A percentile compares a stretch with the other conserved stretches of the same genome.
These are phyloP conservation scores for Neocatenulostroma microsporum DNA, from an alignment of 2,329 filamentous ascomycete genomes.

Conservation along the genomic window DNA sequence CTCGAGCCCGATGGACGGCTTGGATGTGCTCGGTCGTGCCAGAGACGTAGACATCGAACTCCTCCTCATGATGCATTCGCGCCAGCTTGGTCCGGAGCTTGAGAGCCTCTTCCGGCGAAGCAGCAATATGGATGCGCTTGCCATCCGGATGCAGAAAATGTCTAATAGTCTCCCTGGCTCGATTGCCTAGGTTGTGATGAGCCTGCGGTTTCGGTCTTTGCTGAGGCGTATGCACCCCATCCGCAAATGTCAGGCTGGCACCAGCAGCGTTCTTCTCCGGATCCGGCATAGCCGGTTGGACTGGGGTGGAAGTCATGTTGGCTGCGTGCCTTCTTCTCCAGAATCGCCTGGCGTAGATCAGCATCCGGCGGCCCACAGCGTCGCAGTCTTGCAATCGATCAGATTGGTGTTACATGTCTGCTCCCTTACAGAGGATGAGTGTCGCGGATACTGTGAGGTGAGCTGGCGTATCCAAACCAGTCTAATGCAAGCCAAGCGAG, in stretches of 20 bases:
- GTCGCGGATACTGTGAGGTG: neutral
- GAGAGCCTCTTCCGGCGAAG: constrained; percentile 49
- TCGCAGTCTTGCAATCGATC: neutral
- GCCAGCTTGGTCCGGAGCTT: constrained; percentile 40
- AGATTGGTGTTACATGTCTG: neutral
- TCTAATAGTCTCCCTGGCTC: constrained; percentile 36
- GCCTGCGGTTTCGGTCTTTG: constrained; percentile 1
- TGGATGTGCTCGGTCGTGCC: constrained; percentile 47
- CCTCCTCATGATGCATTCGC: constrained; percentile 29
- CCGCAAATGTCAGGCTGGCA: neutral
- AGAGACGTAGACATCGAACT: constrained; percentile 51
- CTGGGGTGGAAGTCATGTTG: neutral
- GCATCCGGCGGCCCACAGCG: too few relatives aligned
- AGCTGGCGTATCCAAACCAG: too few relatives aligned
- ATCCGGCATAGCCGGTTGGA: neutral
- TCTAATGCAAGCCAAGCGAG: neutral
- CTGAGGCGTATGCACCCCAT: neutral
- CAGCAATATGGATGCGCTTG: constrained; percentile 49
- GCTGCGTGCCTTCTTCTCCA: neutral
- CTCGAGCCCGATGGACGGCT: constrained; percentile 45
- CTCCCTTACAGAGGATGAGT: neutral
- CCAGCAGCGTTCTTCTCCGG: neutral
- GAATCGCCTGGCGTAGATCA: neutral
- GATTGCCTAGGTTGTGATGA: constrained; percentile 1
- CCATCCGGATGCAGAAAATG: constrained; percentile 52